Base-by-base conservation (phyloP, 306 rosid species). In the Vicia sativa region DNA sequence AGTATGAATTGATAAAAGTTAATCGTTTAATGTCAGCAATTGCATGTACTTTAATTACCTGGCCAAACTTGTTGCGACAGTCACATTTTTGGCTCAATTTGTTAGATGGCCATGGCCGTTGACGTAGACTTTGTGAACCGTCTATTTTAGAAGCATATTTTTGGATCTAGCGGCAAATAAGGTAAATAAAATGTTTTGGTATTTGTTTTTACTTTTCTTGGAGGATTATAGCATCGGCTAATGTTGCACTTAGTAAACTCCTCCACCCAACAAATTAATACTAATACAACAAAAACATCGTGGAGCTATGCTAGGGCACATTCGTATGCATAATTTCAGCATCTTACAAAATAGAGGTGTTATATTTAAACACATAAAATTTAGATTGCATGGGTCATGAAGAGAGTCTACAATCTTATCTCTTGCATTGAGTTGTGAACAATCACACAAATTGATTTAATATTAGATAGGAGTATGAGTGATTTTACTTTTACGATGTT, bases 151-250 rank as follows among this genome's bases (percentile, higher is more conserved):
- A 46, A 46, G 21, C 9, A 46, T 46, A 0, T 1, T 46, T 42
- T 42, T 48, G 25, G 26, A 48, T 48, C 26, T 5, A 16, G 26
- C 25, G 55, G 55, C 26, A 48, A 48, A 11, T 9, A 18, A 16
- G 55, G 26, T 6, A 49, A 4, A 49, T 7, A 16, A 49, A 8
- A 49, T 8, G 12, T 1, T 49, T 7, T 16, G 4, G 9, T 18
- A 49, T 49, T 49, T 49, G 12, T 49, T 49, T 49, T 49, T 49
- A 49, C 55, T 49, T 49, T 49, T 9, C 25, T 18, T 49, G 11
- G 26, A 18, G 26, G 26, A 18, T 16, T 49, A 2, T n/a, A 6
- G 6, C 11, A 49, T 49, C 0, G 26, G 12, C 8, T 49, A 49
- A 49, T 15, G 26, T 4, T 9, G 55, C 28, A 18, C 55, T 49